Evolutionary conservation across 2,329 filamentous ascomycete species (phyloP), one percentile per base, ranked within the genome.

Genomic region (Fusarium multiceps): DNA sequence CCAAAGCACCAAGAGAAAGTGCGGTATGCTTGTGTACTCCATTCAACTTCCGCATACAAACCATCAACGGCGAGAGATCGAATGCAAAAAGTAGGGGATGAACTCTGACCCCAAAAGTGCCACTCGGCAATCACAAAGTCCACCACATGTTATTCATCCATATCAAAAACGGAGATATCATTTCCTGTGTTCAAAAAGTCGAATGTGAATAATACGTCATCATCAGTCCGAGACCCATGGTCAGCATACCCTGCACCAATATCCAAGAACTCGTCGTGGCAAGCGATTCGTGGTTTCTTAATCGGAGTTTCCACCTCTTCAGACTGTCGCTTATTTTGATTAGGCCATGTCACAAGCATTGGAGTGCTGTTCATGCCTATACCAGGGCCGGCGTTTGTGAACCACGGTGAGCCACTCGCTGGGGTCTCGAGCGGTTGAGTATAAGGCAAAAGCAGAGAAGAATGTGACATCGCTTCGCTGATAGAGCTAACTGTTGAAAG

Each of bases 151-250:
- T 61, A 75, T 11, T 75, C 73, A 3, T 73, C 73, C n/a, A 66
- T 50, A 20, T 70, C 69, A 28, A 75, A 75, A 30, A 73, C 69
- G 10, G 72, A 56, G 27, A 75, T 60, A n/a, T 75, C 74, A 7
- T 65, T 69, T 34, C 63, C 63, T 2, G 61, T 50, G 6, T 51
- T 46, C 2, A 75, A 49, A 63, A 75, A 75, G 37, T 75, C 72
- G 37, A 75, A 75, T 9, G 69, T 66, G 18, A 72, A 69, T 20
- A 75, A 41, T 30, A 65, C 58, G n/a, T 75, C 73, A 6, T 75
- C 71, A 20, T 74, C 72, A 10, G 59, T 34, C 8, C 71, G 55
- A 16, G 59, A 54, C 10, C 50, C 47, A 23, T 71, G 72, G 21
- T 75, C 71, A 12, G 63, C 34, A 56, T 73, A 75, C 9, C 51